Base-by-base conservation (phyloP, 306 rosid genomes). In the Adenanthera pavonina region DNA sequence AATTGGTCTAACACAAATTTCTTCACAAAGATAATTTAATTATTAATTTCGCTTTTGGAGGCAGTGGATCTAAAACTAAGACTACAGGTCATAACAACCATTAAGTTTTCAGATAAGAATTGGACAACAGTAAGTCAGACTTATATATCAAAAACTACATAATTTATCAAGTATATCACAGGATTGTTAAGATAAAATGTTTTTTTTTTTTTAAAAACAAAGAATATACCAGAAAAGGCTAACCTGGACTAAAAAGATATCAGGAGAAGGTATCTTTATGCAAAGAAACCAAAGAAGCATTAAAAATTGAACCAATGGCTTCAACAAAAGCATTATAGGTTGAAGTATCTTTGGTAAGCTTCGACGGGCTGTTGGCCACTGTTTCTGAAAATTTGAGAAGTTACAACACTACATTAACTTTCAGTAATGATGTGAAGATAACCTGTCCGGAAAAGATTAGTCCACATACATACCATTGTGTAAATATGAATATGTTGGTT, bases 211-310 rank as follows among this genome's bases (percentile, higher is more conserved):
- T 14, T 52, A 43, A 3, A 40, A 51, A 40, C 73, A 52, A 49
- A n/a, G 34, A 75, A 54, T 33, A 14, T 60, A 46, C 40, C 56
- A 19, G 46, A 71, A 71, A 75, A 67, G 77, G 73, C 89, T 77
- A 80, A 95, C 99, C 98, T 95, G 98, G 59, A 88, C 97, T 33
- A 95, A 66, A 78, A 93, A 95, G 75, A 95, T 87, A 89, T 91
- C 94, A 65, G 99, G 99, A 74, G 92, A 81, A 38, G 89, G 86
- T 81, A 93, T 88, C 81, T 87, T 92, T 48, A 89, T 34, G 72
- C 93, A 88, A 84, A 95, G 98, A 87, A 81, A 95, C 97, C 98
- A 95, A 72, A 95, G 99, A 76, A 95, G 96, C 89, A 74, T 79
- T 15, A 89, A 19, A 84, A 90, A 76, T 68, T 95, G 99, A 89